A percentile compares a stretch with the other conserved stretches of the same genome.
phyloP scores from a whole-genome alignment of 2,329 filamentous ascomycete genomes.

The Fusarium sp. region DNA sequence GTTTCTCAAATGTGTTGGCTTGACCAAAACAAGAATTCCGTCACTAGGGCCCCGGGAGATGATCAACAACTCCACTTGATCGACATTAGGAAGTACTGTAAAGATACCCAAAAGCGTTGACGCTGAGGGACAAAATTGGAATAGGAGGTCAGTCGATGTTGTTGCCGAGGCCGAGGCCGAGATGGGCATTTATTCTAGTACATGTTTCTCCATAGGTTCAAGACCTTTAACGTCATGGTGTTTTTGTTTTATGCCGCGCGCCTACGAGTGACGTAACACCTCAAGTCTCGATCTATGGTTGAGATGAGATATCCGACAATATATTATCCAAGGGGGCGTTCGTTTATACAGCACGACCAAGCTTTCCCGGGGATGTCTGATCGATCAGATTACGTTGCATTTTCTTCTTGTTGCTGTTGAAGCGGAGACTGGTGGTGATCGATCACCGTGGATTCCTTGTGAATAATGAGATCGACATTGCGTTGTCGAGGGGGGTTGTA shows the following conservation, averaged over 20 bases:
- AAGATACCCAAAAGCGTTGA: conserved; percentile 14
- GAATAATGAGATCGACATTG: conserved; percentile 32
- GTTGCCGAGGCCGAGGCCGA: conserved; percentile 23
- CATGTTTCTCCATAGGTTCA: neutral
- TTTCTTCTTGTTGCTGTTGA: conserved; percentile 17
- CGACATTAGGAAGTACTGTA: conserved; percentile 29
- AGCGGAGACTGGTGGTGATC: conserved; percentile 31
- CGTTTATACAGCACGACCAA: conserved; percentile 32
- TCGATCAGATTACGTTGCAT: conserved; percentile 45
- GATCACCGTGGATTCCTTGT: conserved; percentile 22
- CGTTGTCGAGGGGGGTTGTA: conserved; percentile 5
- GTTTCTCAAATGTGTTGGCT: conserved; percentile 3
- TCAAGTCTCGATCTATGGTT: conserved; percentile 13
- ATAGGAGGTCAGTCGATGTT: conserved; percentile 22
- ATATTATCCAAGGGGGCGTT: conserved; percentile 25
- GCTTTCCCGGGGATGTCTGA: conserved; percentile 36
- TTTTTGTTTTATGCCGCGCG: conserved; percentile 32
- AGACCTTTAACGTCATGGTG: conserved; percentile 26
- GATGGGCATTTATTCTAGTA: conserved; percentile 1
- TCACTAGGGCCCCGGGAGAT: conserved; percentile 21
- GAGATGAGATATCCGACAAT: conserved; percentile 7
- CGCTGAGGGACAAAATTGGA: conserved; percentile 21
- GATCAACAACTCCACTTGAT: conserved; percentile 39
- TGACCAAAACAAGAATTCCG: conserved; percentile 29
- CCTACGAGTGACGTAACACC: conserved; percentile 34